Conservation (phyloP, 1,284 basidiomycete genomes). For the Vanrija humicola region DNA sequence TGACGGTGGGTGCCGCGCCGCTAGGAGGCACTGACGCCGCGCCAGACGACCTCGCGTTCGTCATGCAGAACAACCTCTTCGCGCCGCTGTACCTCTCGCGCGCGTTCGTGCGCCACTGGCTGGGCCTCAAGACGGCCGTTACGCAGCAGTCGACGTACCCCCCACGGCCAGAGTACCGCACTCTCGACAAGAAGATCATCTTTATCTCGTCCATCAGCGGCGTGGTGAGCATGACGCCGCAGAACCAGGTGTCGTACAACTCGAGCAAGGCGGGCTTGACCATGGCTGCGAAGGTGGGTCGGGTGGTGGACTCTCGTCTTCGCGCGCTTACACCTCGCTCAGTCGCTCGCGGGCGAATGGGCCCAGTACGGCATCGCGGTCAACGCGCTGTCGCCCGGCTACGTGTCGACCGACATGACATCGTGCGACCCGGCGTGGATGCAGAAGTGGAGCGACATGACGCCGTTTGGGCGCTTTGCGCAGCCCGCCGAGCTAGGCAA, state of each 20-base stretch:
- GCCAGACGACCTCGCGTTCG: constrained; percentile 25
- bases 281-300: constrained; percentile 34
- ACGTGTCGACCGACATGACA: constrained; percentile 40
- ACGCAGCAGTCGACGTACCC: background rate
- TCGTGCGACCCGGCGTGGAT: constrained; percentile 8
- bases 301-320: too few species aligned
- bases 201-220: constrained; percentile 47
- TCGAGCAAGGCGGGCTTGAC: constrained; percentile 45
- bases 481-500: constrained; percentile 18
- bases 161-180: background rate
- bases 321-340: too few species aligned
- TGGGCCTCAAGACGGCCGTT: constrained; percentile 26
- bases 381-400: constrained; percentile 47
- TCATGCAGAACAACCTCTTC: constrained; percentile 44
- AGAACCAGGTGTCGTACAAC: constrained; percentile 47
- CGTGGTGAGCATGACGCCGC: constrained; percentile 46
- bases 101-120: constrained; percentile 39
- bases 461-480: constrained; percentile 21
- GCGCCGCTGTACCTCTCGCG: constrained; percentile 43
- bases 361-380: constrained; percentile 42
- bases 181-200: constrained; percentile 46
- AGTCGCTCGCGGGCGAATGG: constrained; percentile 48
- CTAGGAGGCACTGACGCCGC: background rate
- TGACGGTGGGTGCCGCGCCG: constrained; percentile 2
- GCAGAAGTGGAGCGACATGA: constrained; percentile 16